Evolutionary conservation across 2,329 filamentous ascomycete genomes (phyloP), one percentile per base, ranked within the genome.

Genomic region (Colletotrichum salicis): DNA sequence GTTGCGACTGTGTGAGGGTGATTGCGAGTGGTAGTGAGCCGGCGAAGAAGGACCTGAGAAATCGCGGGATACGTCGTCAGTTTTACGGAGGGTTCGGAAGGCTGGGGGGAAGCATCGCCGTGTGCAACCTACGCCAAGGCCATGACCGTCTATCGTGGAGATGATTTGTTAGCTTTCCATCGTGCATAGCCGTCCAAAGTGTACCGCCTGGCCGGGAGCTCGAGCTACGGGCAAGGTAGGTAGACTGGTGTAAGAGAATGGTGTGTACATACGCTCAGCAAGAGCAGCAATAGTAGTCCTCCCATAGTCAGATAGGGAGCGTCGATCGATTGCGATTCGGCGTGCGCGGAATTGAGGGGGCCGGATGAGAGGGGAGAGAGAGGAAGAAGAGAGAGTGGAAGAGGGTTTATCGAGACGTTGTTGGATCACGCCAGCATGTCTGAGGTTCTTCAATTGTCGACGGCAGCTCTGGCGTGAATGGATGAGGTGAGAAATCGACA

Each of bases 11-110:
- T 35, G 95, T 96, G 31, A 99, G 88, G 69, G 92, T 90, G 86
- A 99, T 94, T 70, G 94, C 95, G 62, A 99, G 87, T 48, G 96
- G 96, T 75, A 99, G 86, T 76, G 94, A 93, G 82, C 96, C 96
- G 76, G 96, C 95, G 67, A 97, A 88, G 81, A 98, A 98, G 71
- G 96, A 98, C 78, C 96, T 98, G 41, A 80, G 76, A 41, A 41
- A 70, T 58, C 54, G 63, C 37, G 41, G 24, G 24, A 35, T 41
- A 37, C 27, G 33, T 61, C 33, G 63, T 72, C 57, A 71, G 61
- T 67, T 48, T 27, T 37, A 62, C n/a, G 31, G 61, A 73, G 60
- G 61, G 68, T 63, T 59, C 52, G 59, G 45, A 37, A 35, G 31
- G 35, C 31, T 37, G 19, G 45, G 31, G 29, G 15, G 37, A 41